These are phyloP conservation scores for Pleurotus djamor DNA, from an alignment of 768 basidiomycete species.

Conservation along the genomic window DNA sequence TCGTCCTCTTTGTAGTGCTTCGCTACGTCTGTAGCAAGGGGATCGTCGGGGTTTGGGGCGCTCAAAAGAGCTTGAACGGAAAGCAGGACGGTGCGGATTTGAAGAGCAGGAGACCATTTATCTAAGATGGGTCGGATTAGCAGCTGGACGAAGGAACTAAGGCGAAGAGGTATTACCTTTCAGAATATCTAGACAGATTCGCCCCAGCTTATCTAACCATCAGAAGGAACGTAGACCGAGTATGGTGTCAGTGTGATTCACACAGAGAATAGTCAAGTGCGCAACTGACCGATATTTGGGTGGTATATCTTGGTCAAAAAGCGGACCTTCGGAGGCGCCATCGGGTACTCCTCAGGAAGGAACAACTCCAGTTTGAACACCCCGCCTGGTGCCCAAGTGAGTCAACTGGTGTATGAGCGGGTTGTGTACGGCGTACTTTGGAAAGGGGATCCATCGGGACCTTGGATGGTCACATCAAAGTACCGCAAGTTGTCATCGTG, in stretches of 20 bases:
- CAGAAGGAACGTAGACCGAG: constrained; percentile 4
- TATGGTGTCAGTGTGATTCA: neutral
- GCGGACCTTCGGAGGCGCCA: constrained; percentile 98
- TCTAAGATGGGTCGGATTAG: constrained; percentile 44
- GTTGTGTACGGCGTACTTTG: constrained; percentile 42
- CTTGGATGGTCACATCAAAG: constrained; percentile 97
- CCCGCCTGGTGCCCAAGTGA: constrained; percentile 54
- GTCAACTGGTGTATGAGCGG: too few species aligned
- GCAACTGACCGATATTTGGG: constrained; percentile 91
- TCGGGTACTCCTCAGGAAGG: constrained; percentile 98
- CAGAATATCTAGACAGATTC: constrained; percentile 97
- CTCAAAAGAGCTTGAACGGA: constrained; percentile 96
- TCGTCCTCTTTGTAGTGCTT: constrained; percentile 99
- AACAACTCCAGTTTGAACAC: constrained; percentile 96
- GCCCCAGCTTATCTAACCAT: constrained; percentile 87
- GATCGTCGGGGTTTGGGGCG: constrained; percentile 96
- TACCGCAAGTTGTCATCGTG: constrained; percentile 98
- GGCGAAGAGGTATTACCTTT: constrained; percentile 60
- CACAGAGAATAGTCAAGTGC: neutral
- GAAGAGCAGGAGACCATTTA: constrained; percentile 99
- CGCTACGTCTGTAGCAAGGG: constrained; percentile 91
- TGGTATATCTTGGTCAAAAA: constrained; percentile 99
- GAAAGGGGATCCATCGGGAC: constrained; percentile 95
- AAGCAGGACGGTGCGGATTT: constrained; percentile 96
- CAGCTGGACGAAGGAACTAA: neutral